Base-by-base conservation (phyloP, 768 basidiomycete genomes). In the Gymnopilus dilepis region DNA sequence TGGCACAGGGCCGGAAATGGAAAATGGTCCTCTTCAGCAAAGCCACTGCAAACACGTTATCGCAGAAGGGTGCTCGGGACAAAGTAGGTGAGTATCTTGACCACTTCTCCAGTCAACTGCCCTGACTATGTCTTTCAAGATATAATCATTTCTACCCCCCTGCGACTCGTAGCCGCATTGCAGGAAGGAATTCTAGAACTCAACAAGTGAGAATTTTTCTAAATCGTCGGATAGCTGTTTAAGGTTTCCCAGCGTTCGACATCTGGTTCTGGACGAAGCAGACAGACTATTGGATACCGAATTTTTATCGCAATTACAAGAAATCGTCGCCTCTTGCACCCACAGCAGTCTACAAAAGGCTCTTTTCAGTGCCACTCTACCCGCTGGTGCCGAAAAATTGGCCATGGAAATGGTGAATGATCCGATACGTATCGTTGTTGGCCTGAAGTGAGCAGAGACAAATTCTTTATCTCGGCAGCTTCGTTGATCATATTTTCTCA, bases 361-460 rank as follows among this genome's bases (percentile, higher is more conserved):
- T 2, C 88, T 98, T 19, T 95, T 99, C 73, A 95, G 94, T 67
- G 97, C 97, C 1, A 99, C 97, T 0, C 85, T 99, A 43, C 97
- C 97, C 17, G 88, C 92, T 11, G 86, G 88, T 9, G 90, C 86
- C 0, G 97, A 99, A 73, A 92, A 90, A 69, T 77, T 95, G 26
- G 95, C 95, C 0, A 88, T 95, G 85, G 82, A 82, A 22, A 91
- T 96, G 82, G 80, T 99, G 31, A 82, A 80, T 5, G 86, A 97
- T 69, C 94, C 95, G 4, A 88, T 98, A 54, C 87, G 97, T 9
- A 86, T 98, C 11, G 94, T 99, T n/a, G 95, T 98, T 28, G 97
- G 97, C 34, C 79, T 97, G 50, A 99, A 98, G 96, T 96, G 63
- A 66, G 93, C 80, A 33, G 15, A 28, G 17, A 4, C 8, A 9